Evolutionary conservation across 2,329 filamentous ascomycete genomes (phyloP).

Genomic region (Pseudocercospora macadamiae): DNA sequence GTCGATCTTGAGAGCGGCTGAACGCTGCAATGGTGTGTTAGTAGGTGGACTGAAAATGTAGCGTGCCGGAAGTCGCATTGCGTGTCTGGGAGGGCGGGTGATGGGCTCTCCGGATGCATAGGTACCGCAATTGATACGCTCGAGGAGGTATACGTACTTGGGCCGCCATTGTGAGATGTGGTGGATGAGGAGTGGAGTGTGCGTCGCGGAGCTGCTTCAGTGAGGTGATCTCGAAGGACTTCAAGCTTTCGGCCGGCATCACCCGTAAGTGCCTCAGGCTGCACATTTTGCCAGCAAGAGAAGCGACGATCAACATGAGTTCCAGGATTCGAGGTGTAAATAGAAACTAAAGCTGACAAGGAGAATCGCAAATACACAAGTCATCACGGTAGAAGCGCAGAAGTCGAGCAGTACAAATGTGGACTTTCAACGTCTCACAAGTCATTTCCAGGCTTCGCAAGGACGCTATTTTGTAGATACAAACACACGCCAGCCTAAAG

Average conservation of each 20-base stretch:
- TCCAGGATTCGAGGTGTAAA: no score
- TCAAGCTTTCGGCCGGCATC: no score
- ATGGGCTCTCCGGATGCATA: background rate
- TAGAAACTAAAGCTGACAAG: no score
- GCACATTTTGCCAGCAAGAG: background rate
- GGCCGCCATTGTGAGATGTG: slow-evolving; percentile 36
- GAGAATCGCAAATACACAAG: no score
- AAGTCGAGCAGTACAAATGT: no score
- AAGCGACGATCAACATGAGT: background rate
- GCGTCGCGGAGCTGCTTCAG: background rate
- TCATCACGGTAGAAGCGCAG: no score
- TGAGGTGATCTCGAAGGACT: slow-evolving; percentile 1
- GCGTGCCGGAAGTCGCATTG: slow-evolving; percentile 7
- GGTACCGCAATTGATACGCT: background rate
- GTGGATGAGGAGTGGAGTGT: slow-evolving; percentile 6
- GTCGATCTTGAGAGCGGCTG: slow-evolving; percentile 98
- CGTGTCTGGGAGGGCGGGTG: background rate
- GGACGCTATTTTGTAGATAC: slow-evolving; percentile 1
- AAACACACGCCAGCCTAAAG: background rate
- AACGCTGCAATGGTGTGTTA: slow-evolving; percentile 66
- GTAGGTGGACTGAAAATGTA: slow-evolving; percentile 15
- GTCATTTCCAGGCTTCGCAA: slow-evolving; percentile 5
- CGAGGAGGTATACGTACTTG: slow-evolving; percentile 29
- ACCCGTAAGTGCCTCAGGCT: background rate
- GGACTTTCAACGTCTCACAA: slow-evolving; percentile 5